Percentiles rank a stretch among this genome's conserved stretches.
Evolutionary conservation across 176 grass and related monocot species (phyloP).

Genomic region (Aegilops umbellulata): DNA sequence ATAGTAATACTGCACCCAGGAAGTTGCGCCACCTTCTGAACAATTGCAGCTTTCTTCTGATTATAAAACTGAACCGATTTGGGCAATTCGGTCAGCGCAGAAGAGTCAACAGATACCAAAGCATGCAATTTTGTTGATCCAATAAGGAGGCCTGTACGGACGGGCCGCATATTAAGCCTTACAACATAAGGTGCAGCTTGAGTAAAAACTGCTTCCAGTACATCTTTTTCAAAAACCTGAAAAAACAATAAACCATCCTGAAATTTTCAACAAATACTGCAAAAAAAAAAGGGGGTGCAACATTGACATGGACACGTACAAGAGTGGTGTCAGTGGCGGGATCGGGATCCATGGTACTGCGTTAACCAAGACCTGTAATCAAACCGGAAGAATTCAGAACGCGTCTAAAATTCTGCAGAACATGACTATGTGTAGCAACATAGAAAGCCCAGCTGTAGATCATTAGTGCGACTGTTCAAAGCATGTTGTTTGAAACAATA

Average conservation of each 20-base stretch:
- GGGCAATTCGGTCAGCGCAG: not conserved
- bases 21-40: not conserved
- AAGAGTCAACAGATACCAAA: not conserved
- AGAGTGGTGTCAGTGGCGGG: not conserved
- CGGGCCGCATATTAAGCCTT: not conserved
- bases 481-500: not conserved
- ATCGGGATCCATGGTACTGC: not conserved
- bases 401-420: not conserved
- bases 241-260: not conserved
- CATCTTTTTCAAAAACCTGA: not conserved
- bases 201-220: not conserved
- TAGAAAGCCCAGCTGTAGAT: not conserved
- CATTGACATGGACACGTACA: not conserved
- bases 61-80: not conserved
- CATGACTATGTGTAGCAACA: slow-evolving; percentile 40
- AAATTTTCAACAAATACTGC: not conserved
- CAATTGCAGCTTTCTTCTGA: not conserved
- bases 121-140: not conserved
- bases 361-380: not conserved
- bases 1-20: not conserved
- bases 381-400: not conserved
- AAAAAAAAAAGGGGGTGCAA: not conserved
- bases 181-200: not conserved
- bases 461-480: not conserved
- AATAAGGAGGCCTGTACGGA: not conserved